These are phyloP conservation scores for Ogataea henricii DNA, from an alignment of 805 yeast species.

Conservation along the genomic window DNA sequence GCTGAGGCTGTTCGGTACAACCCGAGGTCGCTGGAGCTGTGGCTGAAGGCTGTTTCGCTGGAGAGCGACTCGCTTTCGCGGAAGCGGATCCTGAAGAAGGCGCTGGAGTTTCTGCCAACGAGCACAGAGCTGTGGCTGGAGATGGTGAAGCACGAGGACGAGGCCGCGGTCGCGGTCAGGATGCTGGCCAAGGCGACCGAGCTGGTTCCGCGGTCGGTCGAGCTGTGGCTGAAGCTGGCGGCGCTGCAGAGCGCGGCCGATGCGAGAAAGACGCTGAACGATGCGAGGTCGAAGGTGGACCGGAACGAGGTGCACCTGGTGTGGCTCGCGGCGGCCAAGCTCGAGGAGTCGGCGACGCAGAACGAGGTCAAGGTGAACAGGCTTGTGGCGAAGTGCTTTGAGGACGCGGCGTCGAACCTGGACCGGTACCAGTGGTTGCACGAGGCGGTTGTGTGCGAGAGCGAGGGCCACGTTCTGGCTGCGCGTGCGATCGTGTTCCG, in stretches of 20 bases:
- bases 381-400: slow-evolving; percentile 50
- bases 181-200: slow-evolving; percentile 68
- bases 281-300: slow-evolving; percentile 58
- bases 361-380: slow-evolving; percentile 48
- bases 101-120: slow-evolving; percentile 63
- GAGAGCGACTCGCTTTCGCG: slow-evolving; percentile 60
- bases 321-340: slow-evolving; percentile 70
- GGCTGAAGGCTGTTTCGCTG: slow-evolving; percentile 71
- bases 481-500: slow-evolving; percentile 54
- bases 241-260: slow-evolving; percentile 45
- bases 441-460: slow-evolving; percentile 56
- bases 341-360: slow-evolving; percentile 58
- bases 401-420: slow-evolving; percentile 41
- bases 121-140: slow-evolving; percentile 67
- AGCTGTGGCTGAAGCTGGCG: slow-evolving; percentile 65
- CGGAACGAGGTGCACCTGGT: slow-evolving; percentile 50
- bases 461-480: slow-evolving; percentile 45
- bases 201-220: slow-evolving; percentile 62
- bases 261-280: slow-evolving; percentile 56
- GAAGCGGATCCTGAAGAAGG: slow-evolving; percentile 65
- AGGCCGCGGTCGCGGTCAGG: slow-evolving; percentile 47
- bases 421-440: slow-evolving; percentile 52
- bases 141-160: slow-evolving; percentile 61
- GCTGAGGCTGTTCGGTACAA: slow-evolving; percentile 65
- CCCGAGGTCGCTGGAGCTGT: slow-evolving; percentile 58